phyloP scores from a whole-genome alignment of 306 rosid genomes.

The Quercus aquifolioides region DNA sequence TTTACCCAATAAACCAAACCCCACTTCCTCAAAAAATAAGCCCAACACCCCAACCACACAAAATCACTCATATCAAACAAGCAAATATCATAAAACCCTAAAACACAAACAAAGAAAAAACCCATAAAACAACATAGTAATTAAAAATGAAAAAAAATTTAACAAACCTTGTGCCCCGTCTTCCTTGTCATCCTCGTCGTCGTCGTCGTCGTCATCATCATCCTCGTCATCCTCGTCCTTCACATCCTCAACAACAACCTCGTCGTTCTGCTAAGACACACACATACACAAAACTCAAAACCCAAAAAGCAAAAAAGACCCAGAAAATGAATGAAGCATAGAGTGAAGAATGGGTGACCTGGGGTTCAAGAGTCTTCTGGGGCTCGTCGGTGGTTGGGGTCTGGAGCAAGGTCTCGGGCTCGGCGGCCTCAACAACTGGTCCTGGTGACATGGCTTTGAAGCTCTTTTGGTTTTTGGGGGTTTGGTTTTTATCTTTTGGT shows the following conservation, averaged over 20 bases:
- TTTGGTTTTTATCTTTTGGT: neutral
- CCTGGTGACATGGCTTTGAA: conserved; percentile 63
- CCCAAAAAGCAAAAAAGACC: neutral
- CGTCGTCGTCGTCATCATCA: conserved; percentile 55
- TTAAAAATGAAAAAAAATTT: neutral
- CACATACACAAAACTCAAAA: neutral
- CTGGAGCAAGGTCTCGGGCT: conserved; percentile 27
- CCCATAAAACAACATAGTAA: neutral
- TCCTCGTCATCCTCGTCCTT: conserved; percentile 59
- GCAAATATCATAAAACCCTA: neutral
- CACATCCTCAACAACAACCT: conserved; percentile 66
- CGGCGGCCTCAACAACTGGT: conserved; percentile 54
- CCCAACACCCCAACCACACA: neutral
- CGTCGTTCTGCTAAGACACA: conserved; percentile 38
- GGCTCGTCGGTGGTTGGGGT: conserved; percentile 32
- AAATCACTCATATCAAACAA: neutral
- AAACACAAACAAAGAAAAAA: neutral
- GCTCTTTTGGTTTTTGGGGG: neutral
- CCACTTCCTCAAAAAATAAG: neutral
- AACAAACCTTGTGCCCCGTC: conserved; percentile 52
- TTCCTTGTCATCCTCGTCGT: conserved; percentile 49
- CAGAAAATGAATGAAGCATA: neutral
- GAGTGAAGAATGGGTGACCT: conserved; percentile 24
- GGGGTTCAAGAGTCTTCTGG: conserved; percentile 33
- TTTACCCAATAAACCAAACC: neutral